Percentiles rank a stretch among this genome's conserved stretches.
These are phyloP conservation scores for Blastobotrys robertii DNA, from an alignment of 805 yeast species.

Conservation along the genomic window DNA sequence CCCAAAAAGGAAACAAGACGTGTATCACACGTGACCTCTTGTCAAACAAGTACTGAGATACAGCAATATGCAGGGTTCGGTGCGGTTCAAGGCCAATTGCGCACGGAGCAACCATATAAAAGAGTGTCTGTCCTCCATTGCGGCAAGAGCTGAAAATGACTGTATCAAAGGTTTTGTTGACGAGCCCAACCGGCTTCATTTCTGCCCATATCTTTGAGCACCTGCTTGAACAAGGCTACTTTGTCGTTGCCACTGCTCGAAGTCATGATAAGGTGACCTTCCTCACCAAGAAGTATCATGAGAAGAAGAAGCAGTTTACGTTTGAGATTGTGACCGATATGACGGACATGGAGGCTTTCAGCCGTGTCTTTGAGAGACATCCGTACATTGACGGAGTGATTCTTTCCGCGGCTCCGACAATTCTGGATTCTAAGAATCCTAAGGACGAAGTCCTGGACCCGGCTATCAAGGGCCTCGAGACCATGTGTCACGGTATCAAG, in stretches of 20 bases:
- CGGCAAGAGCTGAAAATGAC: too few relatives aligned
- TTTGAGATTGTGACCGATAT: slow-evolving; percentile 23
- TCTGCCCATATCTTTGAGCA: slow-evolving; percentile 38
- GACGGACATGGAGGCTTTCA: slow-evolving; percentile 27
- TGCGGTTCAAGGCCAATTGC: too few relatives aligned
- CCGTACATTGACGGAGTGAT: slow-evolving; percentile 32
- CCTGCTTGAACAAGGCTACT: slow-evolving; percentile 31
- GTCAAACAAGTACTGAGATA: too few relatives aligned
- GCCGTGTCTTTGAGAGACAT: too few relatives aligned
- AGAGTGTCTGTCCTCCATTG: too few relatives aligned
- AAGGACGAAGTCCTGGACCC: slow-evolving; percentile 37
- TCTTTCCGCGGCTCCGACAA: slow-evolving; percentile 32
- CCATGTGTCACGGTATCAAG: slow-evolving; percentile 33
- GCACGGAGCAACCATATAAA: too few relatives aligned
- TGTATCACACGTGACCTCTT: too few relatives aligned
- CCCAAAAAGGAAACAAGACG: too few relatives aligned
- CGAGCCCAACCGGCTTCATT: slow-evolving; percentile 45
- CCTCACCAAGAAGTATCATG: slow-evolving; percentile 14
- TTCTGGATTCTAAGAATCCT: slow-evolving; percentile 25
- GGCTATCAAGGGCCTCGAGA: slow-evolving; percentile 39
- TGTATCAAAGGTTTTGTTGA: slow-evolving; percentile 26
- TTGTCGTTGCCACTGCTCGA: slow-evolving; percentile 40
- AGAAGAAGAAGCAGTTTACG: slow-evolving; percentile 9
- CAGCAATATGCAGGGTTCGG: too few relatives aligned
- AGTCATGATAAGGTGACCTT: slow-evolving; percentile 33